A percentile compares a stretch with the other conserved stretches of the same genome.
These are phyloP conservation scores for Globisporangium takayamanum DNA, from an alignment of 352 stramenopile genomes.

Conservation along the genomic window DNA sequence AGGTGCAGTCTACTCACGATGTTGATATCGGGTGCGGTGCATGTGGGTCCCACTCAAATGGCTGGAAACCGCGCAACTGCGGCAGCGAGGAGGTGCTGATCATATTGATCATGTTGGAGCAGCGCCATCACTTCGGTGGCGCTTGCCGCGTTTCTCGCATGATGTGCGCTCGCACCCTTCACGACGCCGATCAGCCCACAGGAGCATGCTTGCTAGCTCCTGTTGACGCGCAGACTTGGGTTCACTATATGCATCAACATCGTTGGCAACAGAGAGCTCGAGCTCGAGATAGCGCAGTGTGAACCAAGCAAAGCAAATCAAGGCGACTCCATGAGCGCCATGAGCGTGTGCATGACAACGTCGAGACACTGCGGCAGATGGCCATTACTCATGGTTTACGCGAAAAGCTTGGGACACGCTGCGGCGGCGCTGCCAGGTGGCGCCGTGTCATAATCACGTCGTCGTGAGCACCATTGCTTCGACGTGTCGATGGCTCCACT, in stretches of 20 bases:
- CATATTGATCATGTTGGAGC: no score
- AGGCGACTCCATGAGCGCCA: no score
- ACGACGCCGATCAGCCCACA: no score
- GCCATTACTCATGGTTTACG: neutral
- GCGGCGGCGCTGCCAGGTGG: no score
- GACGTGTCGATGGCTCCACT: neutral
- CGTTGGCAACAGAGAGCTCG: no score
- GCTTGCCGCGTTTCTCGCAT: no score
- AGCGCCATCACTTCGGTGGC: neutral
- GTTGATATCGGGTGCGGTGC: no score
- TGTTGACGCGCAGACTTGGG: neutral
- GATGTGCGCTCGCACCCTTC: no score
- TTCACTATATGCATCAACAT: neutral
- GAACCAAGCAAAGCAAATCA: neutral
- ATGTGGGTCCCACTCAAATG: neutral
- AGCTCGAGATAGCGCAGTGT: no score
- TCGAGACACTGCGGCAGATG: conserved; percentile 1
- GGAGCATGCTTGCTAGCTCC: no score
- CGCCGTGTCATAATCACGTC: neutral
- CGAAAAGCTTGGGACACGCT: neutral
- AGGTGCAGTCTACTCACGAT: neutral
- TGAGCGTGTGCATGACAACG: neutral
- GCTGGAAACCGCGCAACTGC: no score
- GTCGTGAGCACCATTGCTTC: neutral
- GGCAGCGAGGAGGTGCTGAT: no score